These are phyloP conservation scores for Puccinia triticina DNA, from an alignment of 1,284 basidiomycete species.

Conservation along the genomic window DNA sequence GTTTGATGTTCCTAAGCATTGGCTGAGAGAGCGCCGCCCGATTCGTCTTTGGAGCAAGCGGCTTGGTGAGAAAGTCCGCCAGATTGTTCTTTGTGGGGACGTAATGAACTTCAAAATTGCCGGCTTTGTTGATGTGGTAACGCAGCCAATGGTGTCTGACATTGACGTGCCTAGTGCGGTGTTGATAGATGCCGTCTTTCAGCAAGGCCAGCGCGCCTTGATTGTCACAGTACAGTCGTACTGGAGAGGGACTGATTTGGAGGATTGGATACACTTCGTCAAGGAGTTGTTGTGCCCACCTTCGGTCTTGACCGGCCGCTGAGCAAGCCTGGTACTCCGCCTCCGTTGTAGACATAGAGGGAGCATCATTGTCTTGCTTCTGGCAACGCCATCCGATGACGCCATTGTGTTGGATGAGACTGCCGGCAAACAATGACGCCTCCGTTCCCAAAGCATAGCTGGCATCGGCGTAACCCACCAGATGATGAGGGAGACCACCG, in stretches of 20 bases:
- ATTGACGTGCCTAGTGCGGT: not conserved
- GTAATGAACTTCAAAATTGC: not conserved
- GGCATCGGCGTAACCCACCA: not conserved
- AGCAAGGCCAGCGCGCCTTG: not conserved
- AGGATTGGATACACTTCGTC: not conserved
- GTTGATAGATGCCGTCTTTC: not conserved
- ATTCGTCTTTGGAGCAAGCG: too few species aligned
- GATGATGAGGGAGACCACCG: not conserved
- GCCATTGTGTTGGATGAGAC: not conserved
- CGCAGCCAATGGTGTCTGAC: not conserved
- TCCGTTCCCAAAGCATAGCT: not conserved
- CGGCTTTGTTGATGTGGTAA: not conserved
- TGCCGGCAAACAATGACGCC: not conserved
- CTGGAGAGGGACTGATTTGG: not conserved
- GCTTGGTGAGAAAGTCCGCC: not conserved
- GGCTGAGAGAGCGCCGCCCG: too few species aligned
- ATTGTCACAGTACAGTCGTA: not conserved
- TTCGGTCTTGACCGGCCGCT: not conserved
- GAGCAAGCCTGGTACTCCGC: not conserved
- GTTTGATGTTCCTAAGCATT: too few species aligned
- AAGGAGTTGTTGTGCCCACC: not conserved
- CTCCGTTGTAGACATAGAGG: not conserved
- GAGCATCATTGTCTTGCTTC: not conserved
- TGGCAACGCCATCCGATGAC: not conserved
- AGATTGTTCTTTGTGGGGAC: not conserved